Percentiles rank a stretch among this genome's conserved stretches.
phyloP scores from a whole-genome alignment of 2,329 filamentous ascomycete species.

The Westerdykella sp. region DNA sequence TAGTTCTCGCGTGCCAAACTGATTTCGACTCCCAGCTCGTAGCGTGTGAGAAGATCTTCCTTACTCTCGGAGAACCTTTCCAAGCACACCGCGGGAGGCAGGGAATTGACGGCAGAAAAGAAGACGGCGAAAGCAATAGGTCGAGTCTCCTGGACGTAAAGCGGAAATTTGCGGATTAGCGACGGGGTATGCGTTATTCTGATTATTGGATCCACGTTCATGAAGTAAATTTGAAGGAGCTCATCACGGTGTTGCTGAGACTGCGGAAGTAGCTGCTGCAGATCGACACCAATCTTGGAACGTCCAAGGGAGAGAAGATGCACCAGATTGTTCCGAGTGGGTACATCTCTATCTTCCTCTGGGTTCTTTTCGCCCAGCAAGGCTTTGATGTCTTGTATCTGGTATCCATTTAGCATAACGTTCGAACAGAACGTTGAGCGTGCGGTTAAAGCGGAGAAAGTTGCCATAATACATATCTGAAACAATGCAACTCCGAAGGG shows the following conservation, averaged over 20 bases:
- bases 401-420: background rate
- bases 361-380: conserved; percentile 28
- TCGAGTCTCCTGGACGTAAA: conserved; percentile 24
- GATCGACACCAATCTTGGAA: conserved; percentile 20
- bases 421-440: background rate
- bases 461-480: background rate
- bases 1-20: conserved; percentile 34
- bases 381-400: conserved; percentile 38
- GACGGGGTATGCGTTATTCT: conserved; percentile 33
- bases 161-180: conserved; percentile 22
- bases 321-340: conserved; percentile 26
- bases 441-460: background rate
- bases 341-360: conserved; percentile 21
- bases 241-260: conserved; percentile 26
- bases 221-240: conserved; percentile 31
- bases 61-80: conserved; percentile 30
- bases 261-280: conserved; percentile 25
- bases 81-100: conserved; percentile 25
- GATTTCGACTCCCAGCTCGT: conserved; percentile 32
- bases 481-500: too few species aligned
- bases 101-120: conserved; percentile 32
- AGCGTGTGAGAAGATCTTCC: conserved; percentile 26
- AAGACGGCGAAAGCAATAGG: conserved; percentile 34
- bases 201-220: conserved; percentile 34
- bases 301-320: conserved; percentile 30